Conservation (phyloP, 1,284 basidiomycete species). For the Coniferiporia weirii region DNA sequence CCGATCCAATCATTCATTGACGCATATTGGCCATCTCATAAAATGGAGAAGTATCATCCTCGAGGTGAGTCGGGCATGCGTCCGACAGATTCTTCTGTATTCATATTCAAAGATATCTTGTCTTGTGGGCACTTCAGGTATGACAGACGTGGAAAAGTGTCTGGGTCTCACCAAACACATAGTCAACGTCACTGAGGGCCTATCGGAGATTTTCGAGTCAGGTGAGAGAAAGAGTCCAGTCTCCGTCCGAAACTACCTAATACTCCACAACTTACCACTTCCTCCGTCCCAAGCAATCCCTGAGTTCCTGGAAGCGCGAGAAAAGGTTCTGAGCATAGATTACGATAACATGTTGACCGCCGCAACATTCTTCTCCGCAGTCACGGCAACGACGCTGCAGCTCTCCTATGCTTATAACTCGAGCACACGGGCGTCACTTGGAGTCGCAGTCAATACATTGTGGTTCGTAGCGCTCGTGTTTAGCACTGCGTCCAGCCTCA, state of each 20-base stretch:
- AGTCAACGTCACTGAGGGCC: not conserved
- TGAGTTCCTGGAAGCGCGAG: not conserved
- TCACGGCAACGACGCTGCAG: constrained; percentile 23
- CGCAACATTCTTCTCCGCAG: constrained; percentile 27
- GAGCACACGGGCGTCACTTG: not conserved
- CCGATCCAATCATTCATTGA: not conserved
- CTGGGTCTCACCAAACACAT: not conserved
- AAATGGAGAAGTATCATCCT: too few species aligned
- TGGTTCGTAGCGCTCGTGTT: constrained; percentile 27
- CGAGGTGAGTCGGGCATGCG: too few species aligned
- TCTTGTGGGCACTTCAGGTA: too few species aligned
- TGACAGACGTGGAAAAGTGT: too few species aligned
- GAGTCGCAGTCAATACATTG: constrained; percentile 20
- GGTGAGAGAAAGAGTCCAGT: not conserved
- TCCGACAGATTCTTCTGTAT: too few species aligned
- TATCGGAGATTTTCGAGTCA: not conserved
- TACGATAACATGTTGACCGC: constrained; percentile 24
- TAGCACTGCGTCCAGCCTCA: constrained; percentile 25
- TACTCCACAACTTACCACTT: not conserved
- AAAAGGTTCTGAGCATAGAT: not conserved
- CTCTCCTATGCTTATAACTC: constrained; percentile 13
- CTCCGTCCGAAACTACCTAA: not conserved
- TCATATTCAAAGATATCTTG: too few species aligned
- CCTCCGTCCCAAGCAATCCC: not conserved
- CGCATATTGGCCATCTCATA: too few species aligned